Conservation (phyloP, 345 rosid genomes). For the Excoecaria agallocha region DNA sequence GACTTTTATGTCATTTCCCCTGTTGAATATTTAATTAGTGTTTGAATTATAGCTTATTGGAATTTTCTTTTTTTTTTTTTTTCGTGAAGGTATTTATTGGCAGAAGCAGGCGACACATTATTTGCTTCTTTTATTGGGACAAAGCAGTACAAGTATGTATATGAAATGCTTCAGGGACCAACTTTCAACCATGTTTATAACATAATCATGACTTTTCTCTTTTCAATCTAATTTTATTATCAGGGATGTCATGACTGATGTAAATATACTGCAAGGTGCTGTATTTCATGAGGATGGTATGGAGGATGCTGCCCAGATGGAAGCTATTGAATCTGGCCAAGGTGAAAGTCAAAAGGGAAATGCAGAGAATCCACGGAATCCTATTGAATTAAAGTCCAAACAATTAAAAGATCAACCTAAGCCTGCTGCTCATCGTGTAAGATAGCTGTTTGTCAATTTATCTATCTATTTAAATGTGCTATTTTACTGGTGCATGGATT, state of each 20-base stretch:
- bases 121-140: conserved; percentile 98
- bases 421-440: conserved; percentile 98
- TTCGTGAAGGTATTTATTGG: conserved; percentile 70
- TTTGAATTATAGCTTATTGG: not conserved
- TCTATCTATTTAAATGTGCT: not conserved
- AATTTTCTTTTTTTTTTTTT: conserved; percentile 1
- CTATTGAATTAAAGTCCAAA: conserved; percentile 53
- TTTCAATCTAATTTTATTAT: conserved; percentile 19
- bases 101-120: conserved; percentile 91
- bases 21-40: not conserved
- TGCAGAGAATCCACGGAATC: conserved; percentile 42
- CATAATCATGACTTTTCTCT: conserved; percentile 12
- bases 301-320: conserved; percentile 43
- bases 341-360: conserved; percentile 44
- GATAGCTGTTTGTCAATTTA: conserved; percentile 15
- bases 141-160: conserved; percentile 83
- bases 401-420: conserved; percentile 54
- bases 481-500: not conserved
- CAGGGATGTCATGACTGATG: conserved; percentile 93
- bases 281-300: conserved; percentile 75
- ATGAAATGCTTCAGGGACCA: not conserved
- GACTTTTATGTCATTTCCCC: not conserved
- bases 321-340: conserved; percentile 41
- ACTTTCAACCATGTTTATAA: not conserved
- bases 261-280: conserved; percentile 89